Evolutionary conservation across 208 protist species (phyloP).

Genomic region (Trichomonas gallinae): DNA sequence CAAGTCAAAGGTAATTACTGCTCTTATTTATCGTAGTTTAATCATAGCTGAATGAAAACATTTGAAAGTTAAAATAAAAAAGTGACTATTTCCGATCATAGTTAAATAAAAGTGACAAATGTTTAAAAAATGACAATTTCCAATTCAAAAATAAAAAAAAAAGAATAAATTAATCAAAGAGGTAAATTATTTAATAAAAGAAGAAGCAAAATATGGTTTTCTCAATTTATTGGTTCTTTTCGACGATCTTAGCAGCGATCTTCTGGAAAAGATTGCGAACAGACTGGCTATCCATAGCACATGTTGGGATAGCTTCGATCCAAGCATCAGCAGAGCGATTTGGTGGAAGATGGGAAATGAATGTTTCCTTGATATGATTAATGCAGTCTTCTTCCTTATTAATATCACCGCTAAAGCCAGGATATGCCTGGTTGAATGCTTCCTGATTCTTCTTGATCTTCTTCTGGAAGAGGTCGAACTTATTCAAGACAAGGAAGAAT

Average conservation of each 20-base stretch:
- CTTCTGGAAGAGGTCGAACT: background rate
- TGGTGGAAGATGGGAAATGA: background rate
- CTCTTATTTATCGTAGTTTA: no score
- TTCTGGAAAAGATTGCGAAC: background rate
- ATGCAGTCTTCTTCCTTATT: background rate
- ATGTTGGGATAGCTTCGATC: background rate
- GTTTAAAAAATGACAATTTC: no score
- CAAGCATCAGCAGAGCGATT: background rate
- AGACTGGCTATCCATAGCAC: background rate
- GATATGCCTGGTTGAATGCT: background rate
- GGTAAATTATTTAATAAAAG: no score
- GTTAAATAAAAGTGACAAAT: no score
- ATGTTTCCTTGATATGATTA: background rate
- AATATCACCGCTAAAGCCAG: background rate
- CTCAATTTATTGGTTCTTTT: background rate
- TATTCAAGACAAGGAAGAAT: background rate
- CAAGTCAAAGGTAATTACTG: no score
- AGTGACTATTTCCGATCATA: no score
- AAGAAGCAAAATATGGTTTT: no score
- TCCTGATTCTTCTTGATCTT: background rate
- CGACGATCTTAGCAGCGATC: background rate
- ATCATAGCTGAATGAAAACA: no score
- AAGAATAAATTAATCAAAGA: no score
- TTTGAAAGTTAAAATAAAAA: no score
- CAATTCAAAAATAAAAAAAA: no score